phyloP scores from a whole-genome alignment of 2,329 filamentous ascomycete species.

The Sporothrix pseudoabietina region DNA sequence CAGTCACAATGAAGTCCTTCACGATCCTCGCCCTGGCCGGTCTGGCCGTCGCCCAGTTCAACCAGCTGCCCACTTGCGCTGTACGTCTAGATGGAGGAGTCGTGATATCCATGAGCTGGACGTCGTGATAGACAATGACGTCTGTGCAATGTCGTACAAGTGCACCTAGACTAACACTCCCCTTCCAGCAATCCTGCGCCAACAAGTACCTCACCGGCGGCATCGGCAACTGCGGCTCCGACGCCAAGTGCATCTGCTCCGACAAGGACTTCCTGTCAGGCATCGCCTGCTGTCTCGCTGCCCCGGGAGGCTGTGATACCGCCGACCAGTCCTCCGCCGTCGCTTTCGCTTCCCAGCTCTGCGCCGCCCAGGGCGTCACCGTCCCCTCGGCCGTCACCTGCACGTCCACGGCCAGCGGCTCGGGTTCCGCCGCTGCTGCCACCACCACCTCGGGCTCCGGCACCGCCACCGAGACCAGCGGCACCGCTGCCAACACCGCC shows the following conservation, averaged over 20 bases:
- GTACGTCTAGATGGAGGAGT: conserved; percentile 46
- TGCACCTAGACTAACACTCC: neutral
- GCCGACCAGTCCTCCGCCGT: conserved; percentile 41
- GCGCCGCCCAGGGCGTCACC: conserved; percentile 40
- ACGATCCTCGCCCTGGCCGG: conserved; percentile 51
- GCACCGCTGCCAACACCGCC: conserved; percentile 30
- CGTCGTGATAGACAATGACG: neutral
- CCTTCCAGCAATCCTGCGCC: conserved; percentile 40
- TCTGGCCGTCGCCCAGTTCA: conserved; percentile 55
- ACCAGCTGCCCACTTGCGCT: conserved; percentile 55
- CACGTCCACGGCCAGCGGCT: conserved; percentile 30
- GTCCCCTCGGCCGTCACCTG: conserved; percentile 43
- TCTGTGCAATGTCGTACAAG: neutral
- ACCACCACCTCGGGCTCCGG: conserved; percentile 31
- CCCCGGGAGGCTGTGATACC: conserved; percentile 38
- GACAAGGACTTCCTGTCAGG: conserved; percentile 46
- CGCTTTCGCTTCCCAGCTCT: conserved; percentile 41
- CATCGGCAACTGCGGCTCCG: conserved; percentile 43
- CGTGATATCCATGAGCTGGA: neutral
- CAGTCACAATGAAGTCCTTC: conserved; percentile 49
- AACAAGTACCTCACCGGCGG: conserved; percentile 38
- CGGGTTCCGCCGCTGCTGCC: conserved; percentile 11
- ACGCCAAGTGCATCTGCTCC: conserved; percentile 48
- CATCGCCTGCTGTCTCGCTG: conserved; percentile 45
- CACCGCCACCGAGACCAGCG: conserved; percentile 26